phyloP scores from a whole-genome alignment of 2,329 filamentous ascomycete genomes.

The Metarhizium humberi region DNA sequence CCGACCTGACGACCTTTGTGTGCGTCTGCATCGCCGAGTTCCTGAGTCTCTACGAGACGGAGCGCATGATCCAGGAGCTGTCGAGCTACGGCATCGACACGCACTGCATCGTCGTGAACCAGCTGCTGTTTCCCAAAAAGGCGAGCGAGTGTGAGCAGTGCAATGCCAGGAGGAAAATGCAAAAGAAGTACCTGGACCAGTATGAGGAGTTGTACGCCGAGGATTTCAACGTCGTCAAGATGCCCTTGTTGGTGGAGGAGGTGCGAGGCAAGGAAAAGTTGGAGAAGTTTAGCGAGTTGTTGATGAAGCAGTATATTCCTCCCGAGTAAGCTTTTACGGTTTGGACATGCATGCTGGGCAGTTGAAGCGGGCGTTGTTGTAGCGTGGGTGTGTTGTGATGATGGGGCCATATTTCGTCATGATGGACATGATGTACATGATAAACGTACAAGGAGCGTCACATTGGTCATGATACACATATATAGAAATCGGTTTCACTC shows the following conservation, averaged over 20 bases:
- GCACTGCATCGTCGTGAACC: constrained; percentile 95
- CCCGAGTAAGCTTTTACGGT: constrained; percentile 31
- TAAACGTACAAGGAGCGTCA: background rate
- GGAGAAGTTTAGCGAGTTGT: constrained; percentile 82
- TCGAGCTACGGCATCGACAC: constrained; percentile 91
- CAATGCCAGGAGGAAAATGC: constrained; percentile 91
- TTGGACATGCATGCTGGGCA: too few relatives aligned
- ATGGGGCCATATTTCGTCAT: background rate
- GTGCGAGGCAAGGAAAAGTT: constrained; percentile 90
- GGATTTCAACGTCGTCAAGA: constrained; percentile 92
- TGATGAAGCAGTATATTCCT: constrained; percentile 66
- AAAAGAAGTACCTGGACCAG: constrained; percentile 98
- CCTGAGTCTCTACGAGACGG: constrained; percentile 92
- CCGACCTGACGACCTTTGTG: constrained; percentile 90
- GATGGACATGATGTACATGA: constrained; percentile 6
- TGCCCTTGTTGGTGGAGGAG: constrained; percentile 93
- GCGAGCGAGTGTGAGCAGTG: constrained; percentile 89
- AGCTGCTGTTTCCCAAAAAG: constrained; percentile 84
- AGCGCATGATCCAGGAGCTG: constrained; percentile 98
- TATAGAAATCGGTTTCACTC: background rate
- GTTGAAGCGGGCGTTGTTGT: background rate
- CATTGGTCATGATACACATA: background rate
- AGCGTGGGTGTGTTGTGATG: constrained; percentile 1
- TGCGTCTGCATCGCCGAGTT: constrained; percentile 99
- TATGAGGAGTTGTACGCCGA: constrained; percentile 98